Base-by-base conservation (phyloP, 768 basidiomycete genomes). In the Glaciozyma martinii region DNA sequence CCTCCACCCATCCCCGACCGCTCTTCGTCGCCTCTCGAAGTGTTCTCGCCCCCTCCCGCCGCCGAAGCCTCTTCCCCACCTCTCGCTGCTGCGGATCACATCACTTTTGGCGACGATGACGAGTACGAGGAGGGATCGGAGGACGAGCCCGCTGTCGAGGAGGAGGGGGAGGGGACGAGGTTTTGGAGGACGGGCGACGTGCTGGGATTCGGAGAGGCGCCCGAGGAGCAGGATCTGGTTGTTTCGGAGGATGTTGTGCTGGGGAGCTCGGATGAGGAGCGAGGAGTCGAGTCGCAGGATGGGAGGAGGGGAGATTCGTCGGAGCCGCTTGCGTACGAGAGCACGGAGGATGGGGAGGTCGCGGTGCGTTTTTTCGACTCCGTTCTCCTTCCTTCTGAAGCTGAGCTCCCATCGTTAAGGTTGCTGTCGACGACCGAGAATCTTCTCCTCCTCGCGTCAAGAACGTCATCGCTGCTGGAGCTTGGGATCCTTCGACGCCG, bases 401-500 rank as follows among this genome's bases (percentile, higher is more conserved):
- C 37, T 40, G 37, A 40, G n/a, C 37, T 40, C 10, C 3, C 37
- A 13, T 40, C n/a, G 37, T 13, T 40, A 8, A 40, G 37, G 37
- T 2, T 40, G 37, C 12, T 40, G 37, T 40, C 37, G 37, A 40
- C 10, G 37, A 40, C 10, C 37, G 12, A 2, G 37, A 40, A 5
- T 29, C 19, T 30, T 55, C 53, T 19, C 53, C 53, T 30, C 53
- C 29, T 6, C 53, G 53, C 29, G 53, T 55, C 29, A 30, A 32
- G 30, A 27, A 55, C 32, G 53, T 55, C 18, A 30, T 32, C 8
- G 15, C 53, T 23, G 29, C 53, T 10, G 53, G 53, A 30, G 53
- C 53, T 21, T 55, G 53, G 53, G 53, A 55, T 55, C 53, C 53
- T 23, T 23, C 53, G 18, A 55, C 53, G 5, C 53, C 53, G 10